Evolutionary conservation across 1,284 basidiomycete genomes (phyloP), one percentile per base, ranked within the genome.

Genomic region (Irpex lacteus): DNA sequence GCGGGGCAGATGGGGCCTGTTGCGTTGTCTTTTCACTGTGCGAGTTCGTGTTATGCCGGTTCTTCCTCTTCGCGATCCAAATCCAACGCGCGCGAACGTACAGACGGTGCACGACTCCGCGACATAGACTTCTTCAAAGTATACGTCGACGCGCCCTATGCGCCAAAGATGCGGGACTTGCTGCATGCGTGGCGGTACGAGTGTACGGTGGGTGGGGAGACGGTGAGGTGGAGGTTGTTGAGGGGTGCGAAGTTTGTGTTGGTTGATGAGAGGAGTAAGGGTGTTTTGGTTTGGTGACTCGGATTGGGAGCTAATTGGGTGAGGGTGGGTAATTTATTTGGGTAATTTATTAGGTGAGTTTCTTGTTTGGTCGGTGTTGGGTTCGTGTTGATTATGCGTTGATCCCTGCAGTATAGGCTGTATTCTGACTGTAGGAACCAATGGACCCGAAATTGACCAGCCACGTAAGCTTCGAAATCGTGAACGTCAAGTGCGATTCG

Each of bases 121-220:
- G 68, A 66, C 2, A 70, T 79, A 47, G 86, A 88, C 68, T 78
- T 86, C 69, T 81, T 90, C 76, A 88, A 87, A 72, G 70, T 90
- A 21, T 87, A 86, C 71, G 86, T 88, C 69, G 85, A 87, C 66
- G 77, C 80, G 18, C 66, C 70, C 26, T 77, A 80, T 64, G 78
- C 84, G 15, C 78, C 85, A 74, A 72, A 75, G 64, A 68, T 90
- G 5, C 79, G 88, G 47, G 81, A 76, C 63, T 70, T 84, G 18
- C 73, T 90, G 38, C 79, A 86, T 71, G 76, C 80, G 3, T 90
- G 88, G 84, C 64, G 70, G 2, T 82, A 78, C 65, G 66, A 71
- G 26, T 53, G 19, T n/a, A 15, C 26, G 59, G 9, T 63, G 6
- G 56, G 54, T 18, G 63, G 61, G 34, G 55, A 57, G 4, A 11